Conservation (phyloP, 306 rosid species). For the Aeschynomene evenia region DNA sequence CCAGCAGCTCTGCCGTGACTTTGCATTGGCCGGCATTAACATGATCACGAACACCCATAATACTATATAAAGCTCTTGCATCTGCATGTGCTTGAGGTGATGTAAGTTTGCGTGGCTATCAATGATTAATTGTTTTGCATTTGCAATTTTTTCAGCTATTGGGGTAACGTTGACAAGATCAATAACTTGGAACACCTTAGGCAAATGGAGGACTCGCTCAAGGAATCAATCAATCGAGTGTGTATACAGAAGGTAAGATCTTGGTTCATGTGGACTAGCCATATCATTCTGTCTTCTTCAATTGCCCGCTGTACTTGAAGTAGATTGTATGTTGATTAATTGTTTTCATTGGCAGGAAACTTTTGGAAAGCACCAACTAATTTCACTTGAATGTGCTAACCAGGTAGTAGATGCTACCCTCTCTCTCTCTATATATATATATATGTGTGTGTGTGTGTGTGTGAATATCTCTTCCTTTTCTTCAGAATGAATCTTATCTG, state of each 20-base stretch:
- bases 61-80: constrained; percentile 12
- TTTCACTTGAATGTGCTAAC: constrained; percentile 49
- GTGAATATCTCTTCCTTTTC: background rate
- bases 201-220: constrained; percentile 66
- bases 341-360: constrained; percentile 49
- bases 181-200: constrained; percentile 54
- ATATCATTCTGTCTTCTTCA: constrained; percentile 13
- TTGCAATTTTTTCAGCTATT: constrained; percentile 50
- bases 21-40: background rate
- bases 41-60: background rate
- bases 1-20: background rate
- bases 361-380: constrained; percentile 52
- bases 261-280: constrained; percentile 12
- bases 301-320: background rate
- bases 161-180: constrained; percentile 63
- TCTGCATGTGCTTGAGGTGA: background rate
- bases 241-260: constrained; percentile 51
- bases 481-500: constrained; percentile 24
- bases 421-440: background rate
- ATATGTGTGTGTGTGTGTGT: background rate
- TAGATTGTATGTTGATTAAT: background rate
- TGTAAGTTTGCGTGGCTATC: constrained; percentile 7
- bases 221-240: constrained; percentile 57
- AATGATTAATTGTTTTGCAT: constrained; percentile 27
- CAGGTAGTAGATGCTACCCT: constrained; percentile 46